Percentiles rank a stretch among this genome's conserved stretches.
phyloP scores from a whole-genome alignment of 2,329 filamentous ascomycete species.

The Podosphaera leucotricha region DNA sequence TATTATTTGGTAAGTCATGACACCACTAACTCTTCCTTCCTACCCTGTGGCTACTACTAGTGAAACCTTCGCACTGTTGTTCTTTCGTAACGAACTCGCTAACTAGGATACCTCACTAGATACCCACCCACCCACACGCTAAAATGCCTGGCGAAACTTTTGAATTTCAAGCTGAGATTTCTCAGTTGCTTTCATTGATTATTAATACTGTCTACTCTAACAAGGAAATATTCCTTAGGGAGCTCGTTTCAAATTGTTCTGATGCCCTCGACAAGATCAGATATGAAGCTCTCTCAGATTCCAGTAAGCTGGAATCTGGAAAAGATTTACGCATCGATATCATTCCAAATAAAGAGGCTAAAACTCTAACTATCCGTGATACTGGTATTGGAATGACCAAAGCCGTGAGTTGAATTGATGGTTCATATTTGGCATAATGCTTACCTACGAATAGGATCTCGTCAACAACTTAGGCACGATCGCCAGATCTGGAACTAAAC shows the following conservation, averaged over 20 bases:
- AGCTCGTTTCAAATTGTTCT: conserved; percentile 93
- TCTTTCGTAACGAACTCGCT: background rate
- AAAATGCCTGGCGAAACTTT: conserved; percentile 82
- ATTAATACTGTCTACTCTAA: conserved; percentile 99
- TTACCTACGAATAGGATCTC: conserved; percentile 45
- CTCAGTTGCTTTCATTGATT: conserved; percentile 97
- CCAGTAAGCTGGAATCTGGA: conserved; percentile 85
- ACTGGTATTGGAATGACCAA: conserved; percentile 99
- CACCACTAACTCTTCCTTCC: background rate
- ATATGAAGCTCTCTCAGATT: conserved; percentile 94
- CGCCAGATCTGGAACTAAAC: conserved; percentile 96
- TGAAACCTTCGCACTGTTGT: background rate
- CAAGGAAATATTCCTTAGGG: conserved; percentile 99
- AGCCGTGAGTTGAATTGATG: conserved; percentile 45
- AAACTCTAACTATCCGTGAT: conserved; percentile 93
- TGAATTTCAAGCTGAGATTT: conserved; percentile 99
- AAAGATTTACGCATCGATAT: conserved; percentile 99
- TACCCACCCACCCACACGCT: conserved; percentile 18
- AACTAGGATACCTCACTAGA: conserved; percentile 2
- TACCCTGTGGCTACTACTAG: background rate
- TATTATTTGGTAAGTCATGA: no score
- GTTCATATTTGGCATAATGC: conserved; percentile 5
- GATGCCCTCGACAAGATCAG: conserved; percentile 99
- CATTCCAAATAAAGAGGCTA: conserved; percentile 89
- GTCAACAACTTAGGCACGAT: conserved; percentile 99